Percentiles rank a stretch among this genome's conserved stretches.
phyloP scores from a whole-genome alignment of 495 filamentous ascomycete species.

The Trypethelium eluteriae region DNA sequence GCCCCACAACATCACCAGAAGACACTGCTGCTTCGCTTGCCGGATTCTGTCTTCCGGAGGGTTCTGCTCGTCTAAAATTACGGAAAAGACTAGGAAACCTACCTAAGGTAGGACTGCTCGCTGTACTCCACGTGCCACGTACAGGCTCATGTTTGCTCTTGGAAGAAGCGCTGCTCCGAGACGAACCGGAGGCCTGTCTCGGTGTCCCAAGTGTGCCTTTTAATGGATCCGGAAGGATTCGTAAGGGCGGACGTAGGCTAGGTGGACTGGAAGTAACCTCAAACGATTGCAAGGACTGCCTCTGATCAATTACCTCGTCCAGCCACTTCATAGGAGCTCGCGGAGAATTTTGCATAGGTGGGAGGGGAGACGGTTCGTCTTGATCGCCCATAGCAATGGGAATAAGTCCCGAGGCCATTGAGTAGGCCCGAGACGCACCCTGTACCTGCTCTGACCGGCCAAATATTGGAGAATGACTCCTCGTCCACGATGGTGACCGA shows the following conservation, averaged over 20 bases:
- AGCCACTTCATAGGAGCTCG: not conserved
- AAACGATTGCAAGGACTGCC: not conserved
- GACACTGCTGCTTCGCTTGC: not conserved
- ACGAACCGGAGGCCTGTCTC: not conserved
- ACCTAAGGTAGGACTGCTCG: slow-evolving; percentile 7
- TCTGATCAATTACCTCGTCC: not conserved
- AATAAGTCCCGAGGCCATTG: not conserved
- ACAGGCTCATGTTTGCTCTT: not conserved
- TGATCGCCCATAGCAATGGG: not conserved
- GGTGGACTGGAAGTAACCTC: not conserved
- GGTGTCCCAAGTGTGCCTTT: not conserved
- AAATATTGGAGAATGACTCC: not conserved
- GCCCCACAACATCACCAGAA: not conserved
- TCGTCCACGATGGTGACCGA: not conserved
- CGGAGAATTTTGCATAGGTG: not conserved
- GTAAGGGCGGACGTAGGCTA: no score
- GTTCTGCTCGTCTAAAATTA: not conserved
- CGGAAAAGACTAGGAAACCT: slow-evolving; percentile 5
- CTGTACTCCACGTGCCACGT: not conserved
- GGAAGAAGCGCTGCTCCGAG: not conserved
- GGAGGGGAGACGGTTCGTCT: not conserved
- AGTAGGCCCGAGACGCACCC: not conserved
- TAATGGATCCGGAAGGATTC: not conserved
- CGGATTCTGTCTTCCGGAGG: not conserved
- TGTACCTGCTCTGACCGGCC: not conserved